Evolutionary conservation across 768 basidiomycete genomes (phyloP).

Genomic region (Naganishia onofrii): DNA sequence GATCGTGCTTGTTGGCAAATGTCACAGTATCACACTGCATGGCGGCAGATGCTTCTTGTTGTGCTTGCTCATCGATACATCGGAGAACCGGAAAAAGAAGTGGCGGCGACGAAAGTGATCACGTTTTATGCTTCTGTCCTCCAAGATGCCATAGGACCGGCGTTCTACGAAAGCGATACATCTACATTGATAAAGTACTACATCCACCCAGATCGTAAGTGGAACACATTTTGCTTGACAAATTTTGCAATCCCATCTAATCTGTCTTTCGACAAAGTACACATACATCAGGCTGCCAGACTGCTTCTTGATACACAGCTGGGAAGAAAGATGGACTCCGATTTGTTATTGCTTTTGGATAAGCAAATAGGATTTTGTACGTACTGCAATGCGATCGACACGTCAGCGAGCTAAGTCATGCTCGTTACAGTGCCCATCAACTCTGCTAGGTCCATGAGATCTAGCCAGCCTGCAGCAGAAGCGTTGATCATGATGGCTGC

Average conservation of each 20-base stretch:
- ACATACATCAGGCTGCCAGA: slow-evolving; percentile 73
- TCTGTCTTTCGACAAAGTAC: slow-evolving; percentile 55
- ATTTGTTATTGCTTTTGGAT: slow-evolving; percentile 64
- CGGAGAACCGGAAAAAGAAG: slow-evolving; percentile 53
- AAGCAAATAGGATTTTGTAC: slow-evolving; percentile 63
- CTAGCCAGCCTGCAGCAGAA: slow-evolving; percentile 60
- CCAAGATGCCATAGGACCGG: slow-evolving; percentile 60
- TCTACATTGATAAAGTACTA: slow-evolving; percentile 70
- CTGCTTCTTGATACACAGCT: slow-evolving; percentile 75
- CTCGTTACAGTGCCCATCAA: slow-evolving; percentile 22
- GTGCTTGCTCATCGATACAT: slow-evolving; percentile 17
- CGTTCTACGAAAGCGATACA: slow-evolving; percentile 68
- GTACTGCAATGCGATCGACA: slow-evolving; percentile 35
- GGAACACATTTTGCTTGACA: neutral
- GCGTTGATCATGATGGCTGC: slow-evolving; percentile 78
- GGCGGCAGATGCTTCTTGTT: slow-evolving; percentile 16
- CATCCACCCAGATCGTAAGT: slow-evolving; percentile 44
- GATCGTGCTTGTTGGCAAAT: slow-evolving; percentile 18
- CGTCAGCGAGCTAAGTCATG: neutral
- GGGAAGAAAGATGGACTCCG: slow-evolving; percentile 65
- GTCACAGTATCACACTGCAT: slow-evolving; percentile 7
- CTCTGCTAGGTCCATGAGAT: neutral
- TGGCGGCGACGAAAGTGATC: slow-evolving; percentile 57
- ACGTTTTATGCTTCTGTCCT: slow-evolving; percentile 77
- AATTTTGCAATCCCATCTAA: neutral